Base-by-base conservation (phyloP, 495 filamentous ascomycete species). In the Talaromyces ruber region DNA sequence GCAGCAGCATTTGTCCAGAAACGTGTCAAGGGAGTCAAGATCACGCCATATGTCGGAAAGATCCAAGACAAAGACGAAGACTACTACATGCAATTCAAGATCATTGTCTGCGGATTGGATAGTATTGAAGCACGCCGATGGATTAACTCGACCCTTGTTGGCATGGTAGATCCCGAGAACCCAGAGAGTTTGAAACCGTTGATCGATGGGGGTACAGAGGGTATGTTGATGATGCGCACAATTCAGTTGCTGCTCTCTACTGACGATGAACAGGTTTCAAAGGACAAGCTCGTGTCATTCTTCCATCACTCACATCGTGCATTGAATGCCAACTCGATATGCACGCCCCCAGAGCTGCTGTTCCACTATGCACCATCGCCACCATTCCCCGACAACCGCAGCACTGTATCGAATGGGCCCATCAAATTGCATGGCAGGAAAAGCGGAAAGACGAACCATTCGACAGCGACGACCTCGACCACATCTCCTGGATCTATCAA, bases 401-500 rank as follows among this genome's bases (percentile, higher is more conserved):
- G 69, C 95, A 99, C 72, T 99, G 95, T 71, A 93, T 99, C 73
- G 95, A 99, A 73, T 99, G 95, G 95, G 95, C 95, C 16, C 92
- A 97, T 70, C 91, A 98, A 72, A 88, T 91, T 51, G 86, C 86
- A 30, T 91, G 88, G 88, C 82, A 84, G 61, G 79, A 80, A 47
- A 72, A 82, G 30, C 77, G 76, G 16, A 82, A 76, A 70, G 81
- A 81, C 47, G 81, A 83, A 43, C 77, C 82, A 12, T 87, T 99
- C 61, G 95, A 99, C 72, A 97, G 90, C 62, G 95, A 99, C 72
- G 89, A 99, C 67, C 90, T 96, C 59, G 93, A 94, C 67, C 95
- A 99, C 71, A 96, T 98, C 68, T 91, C 88, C 52, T 99, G 95
- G 95, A 82, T 99, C 22, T 99, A 91, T 75, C 85, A 93, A 66